Evolutionary conservation across 2,329 filamentous ascomycete genomes (phyloP).

Genomic region (Blumeriella jaapii): DNA sequence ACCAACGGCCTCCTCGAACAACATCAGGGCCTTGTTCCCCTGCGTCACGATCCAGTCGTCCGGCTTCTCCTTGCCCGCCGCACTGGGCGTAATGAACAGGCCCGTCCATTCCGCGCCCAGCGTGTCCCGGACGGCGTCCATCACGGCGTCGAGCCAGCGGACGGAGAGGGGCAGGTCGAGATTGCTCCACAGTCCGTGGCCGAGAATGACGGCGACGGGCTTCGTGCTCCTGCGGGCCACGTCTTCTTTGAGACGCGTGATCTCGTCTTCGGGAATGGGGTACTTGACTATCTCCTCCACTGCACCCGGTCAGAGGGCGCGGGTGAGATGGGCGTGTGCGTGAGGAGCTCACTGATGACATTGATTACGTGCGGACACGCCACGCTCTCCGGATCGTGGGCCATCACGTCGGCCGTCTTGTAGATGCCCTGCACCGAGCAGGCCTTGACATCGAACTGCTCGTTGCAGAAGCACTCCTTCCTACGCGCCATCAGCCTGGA

Average conservation of each 20-base stretch:
- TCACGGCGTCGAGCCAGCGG: conserved; percentile 31
- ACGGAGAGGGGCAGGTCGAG: conserved; percentile 32
- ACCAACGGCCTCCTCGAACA: conserved; percentile 31
- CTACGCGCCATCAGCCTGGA: conserved; percentile 14
- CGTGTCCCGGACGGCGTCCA: conserved; percentile 22
- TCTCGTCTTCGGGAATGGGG: conserved; percentile 32
- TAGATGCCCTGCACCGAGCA: conserved; percentile 39
- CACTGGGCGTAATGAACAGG: conserved; percentile 34
- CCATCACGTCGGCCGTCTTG: conserved; percentile 33
- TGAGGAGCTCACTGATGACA: conserved; percentile 26
- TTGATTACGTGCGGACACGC: conserved; percentile 30
- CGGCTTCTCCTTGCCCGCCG: conserved; percentile 34
- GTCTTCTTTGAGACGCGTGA: conserved; percentile 29
- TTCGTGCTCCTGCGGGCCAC: conserved; percentile 22
- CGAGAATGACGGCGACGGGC: conserved; percentile 33
- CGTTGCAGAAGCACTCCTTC: conserved; percentile 36
- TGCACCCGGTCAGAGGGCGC: conserved; percentile 2
- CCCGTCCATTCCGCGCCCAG: conserved; percentile 14
- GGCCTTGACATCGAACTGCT: conserved; percentile 37
- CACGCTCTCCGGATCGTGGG: conserved; percentile 32
- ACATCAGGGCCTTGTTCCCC: conserved; percentile 36
- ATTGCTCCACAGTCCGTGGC: conserved; percentile 38
- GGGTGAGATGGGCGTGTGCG: too few species aligned
- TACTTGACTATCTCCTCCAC: conserved; percentile 34
- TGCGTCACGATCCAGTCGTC: conserved; percentile 36